Conservation (phyloP, 2,329 filamentous ascomycete species). For the Phoma herbarum region DNA sequence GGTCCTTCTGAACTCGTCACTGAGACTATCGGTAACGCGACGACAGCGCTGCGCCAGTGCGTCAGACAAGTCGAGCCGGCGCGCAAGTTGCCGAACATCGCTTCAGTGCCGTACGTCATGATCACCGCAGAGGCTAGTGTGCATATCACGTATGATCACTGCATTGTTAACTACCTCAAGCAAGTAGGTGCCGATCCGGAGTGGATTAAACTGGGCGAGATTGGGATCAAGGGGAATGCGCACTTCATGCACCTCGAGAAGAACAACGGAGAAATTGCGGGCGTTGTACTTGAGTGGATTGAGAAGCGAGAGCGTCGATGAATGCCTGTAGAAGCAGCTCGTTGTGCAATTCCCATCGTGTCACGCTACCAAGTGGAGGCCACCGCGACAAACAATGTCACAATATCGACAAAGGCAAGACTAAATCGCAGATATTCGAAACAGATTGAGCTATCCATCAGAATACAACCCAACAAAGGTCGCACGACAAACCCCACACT, state of each 20-base stretch:
- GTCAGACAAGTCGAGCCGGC: not conserved
- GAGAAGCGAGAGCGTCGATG: not conserved
- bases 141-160: constrained; percentile 42
- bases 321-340: too few species aligned
- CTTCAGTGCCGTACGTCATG: constrained; percentile 36
- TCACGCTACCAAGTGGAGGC: not conserved
- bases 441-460: not conserved
- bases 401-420: not conserved
- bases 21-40: not conserved
- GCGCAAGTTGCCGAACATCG: constrained; percentile 26
- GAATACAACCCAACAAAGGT: not conserved
- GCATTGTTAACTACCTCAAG: constrained; percentile 31
- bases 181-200: constrained; percentile 57
- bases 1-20: not conserved
- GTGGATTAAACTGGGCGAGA: constrained; percentile 55
- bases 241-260: constrained; percentile 64
- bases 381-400: not conserved
- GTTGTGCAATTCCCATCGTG: too few species aligned
- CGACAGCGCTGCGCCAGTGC: not conserved
- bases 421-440: not conserved
- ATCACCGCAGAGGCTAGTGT: constrained; percentile 38
- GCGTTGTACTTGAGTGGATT: constrained; percentile 53
- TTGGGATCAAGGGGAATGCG: constrained; percentile 61
- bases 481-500: not conserved
- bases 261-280: constrained; percentile 58